phyloP scores from a whole-genome alignment of 768 basidiomycete genomes.

The Auricularia sp. region DNA sequence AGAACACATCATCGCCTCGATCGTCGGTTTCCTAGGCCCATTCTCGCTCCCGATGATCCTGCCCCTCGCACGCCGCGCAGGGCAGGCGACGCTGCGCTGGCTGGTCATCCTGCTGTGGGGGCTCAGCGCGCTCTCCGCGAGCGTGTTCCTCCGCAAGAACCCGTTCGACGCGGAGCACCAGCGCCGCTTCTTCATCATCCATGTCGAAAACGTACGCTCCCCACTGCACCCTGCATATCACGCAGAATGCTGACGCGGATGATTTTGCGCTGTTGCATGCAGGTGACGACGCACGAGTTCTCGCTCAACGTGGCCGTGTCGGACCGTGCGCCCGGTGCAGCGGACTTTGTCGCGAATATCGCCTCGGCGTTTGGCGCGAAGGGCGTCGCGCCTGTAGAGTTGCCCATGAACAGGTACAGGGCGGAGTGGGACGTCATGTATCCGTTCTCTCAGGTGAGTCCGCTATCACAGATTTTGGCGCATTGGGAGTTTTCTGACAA shows the following conservation, averaged over 20 bases:
- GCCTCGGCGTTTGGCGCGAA: conserved; percentile 44
- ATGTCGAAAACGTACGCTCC: conserved; percentile 72
- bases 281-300: conserved; percentile 65
- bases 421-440: conserved; percentile 83
- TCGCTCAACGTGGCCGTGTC: conserved; percentile 73
- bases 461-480: neutral
- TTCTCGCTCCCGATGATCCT: conserved; percentile 48
- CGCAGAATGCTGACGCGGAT: neutral
- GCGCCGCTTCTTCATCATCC: conserved; percentile 73
- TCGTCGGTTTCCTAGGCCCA: conserved; percentile 49
- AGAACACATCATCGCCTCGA: conserved; percentile 79
- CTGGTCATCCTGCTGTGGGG: conserved; percentile 36
- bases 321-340: conserved; percentile 73
- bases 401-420: conserved; percentile 66
- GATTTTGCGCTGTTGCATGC: neutral
- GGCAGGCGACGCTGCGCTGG: conserved; percentile 27
- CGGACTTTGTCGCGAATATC: conserved; percentile 49
- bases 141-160: conserved; percentile 44
- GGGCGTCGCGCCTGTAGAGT: conserved; percentile 29
- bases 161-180: conserved; percentile 84
- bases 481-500: conserved; percentile 1
- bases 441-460: conserved; percentile 62
- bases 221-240: neutral
- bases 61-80: conserved; percentile 70
- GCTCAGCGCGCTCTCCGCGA: conserved; percentile 40